Base-by-base conservation (phyloP, 2,329 filamentous ascomycete species). In the Diaporthe ampelina region DNA sequence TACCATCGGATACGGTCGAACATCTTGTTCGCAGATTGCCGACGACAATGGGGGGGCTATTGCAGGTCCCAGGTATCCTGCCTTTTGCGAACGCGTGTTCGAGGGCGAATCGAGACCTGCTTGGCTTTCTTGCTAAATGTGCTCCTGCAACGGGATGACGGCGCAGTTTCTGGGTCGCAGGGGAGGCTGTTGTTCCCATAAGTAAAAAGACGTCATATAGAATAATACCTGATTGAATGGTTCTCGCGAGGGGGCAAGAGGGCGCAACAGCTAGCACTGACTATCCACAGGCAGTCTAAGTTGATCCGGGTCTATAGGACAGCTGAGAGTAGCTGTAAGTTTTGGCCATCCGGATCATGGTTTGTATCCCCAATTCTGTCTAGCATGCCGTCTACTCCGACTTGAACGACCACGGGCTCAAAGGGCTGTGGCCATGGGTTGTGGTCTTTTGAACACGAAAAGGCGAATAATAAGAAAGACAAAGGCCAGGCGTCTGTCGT, bases 41-140 rank as follows among this genome's bases (percentile, higher is more conserved):
- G 6, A 37, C 17, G 19, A 75, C 57, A 4, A 43, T 48, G 37
- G 26, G 54, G 24, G 61, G 67, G 29, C n/a, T 73, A 15, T 19
- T 75, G 17, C 54, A 26, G 15, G 61, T 73, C 26, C 73, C 73
- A 24, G 63, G 57, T 19, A 45, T 73, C 19, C 32, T 70, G 29
- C 37, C 73, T 19, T 70, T 70, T 48, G 73, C 63, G 10, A 75
- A 75, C 40, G 70, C 54, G 21, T 75, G 73, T 40, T 67, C 70
- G 11, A 73, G 70, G 63, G 21, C 63, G 19, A 68, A 73, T 24
- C 63, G 57, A n/a, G 63, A 67, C 40, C 48, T 75, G 26, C 48
- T 73, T 40, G 61, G 54, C 5, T 75, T 75, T n/a, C 72, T 75
- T 15, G 29, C 57, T 2, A 73, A 73, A 37, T 56, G 70, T 50